Evolutionary conservation across 192 early-diverging fungal genomes (phyloP), one percentile per base, ranked within the genome.

Genomic region (Dimargaris verticillata): DNA sequence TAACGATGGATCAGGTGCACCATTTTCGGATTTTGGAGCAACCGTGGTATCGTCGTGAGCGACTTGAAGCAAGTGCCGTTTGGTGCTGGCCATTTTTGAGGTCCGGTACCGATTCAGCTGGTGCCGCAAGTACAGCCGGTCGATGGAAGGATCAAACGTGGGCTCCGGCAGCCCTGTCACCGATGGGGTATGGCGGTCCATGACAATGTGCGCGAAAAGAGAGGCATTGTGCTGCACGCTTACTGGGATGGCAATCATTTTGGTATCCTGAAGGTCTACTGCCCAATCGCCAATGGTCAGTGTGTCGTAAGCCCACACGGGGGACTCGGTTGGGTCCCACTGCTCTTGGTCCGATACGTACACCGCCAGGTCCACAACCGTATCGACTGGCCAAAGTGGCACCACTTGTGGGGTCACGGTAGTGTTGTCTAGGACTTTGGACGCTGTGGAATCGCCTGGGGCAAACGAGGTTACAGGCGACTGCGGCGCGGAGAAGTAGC

Each of bases 351-450:
- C 33, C 33, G 33, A 38, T 25, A 61, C 5, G 22, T 33, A 49
- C 22, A 61, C 24, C 10, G 17, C 12, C 14, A 61, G 44, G 15
- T 43, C 14, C 18, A 61, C 26, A 13, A n/a, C 22, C 44, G 61
- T 61, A 20, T 45, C 61, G n/a, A 49, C 13, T 18, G 61, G 61
- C 61, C 61, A 61, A 0, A 61, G 48, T 0, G 61, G 61, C 1
- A 25, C 41, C 41, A 20, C 57, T 24, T 28, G 49, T 7, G 44
- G 45, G 14, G 55, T 25, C 12, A 25, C 9, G 38, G 17, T 15
- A 0, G 61, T 43, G 45, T 25, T 12, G 15, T 48, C 47, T 43
- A 13, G 29, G 7, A 7, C 29, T 13, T 24, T 4, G 28, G 25
- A 1, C 14, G 5, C n/a, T 9, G 38, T 12, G 28, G 45, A 1